Evolutionary conservation across 108 stramenopile genomes (phyloP).

Genomic region (Cyclostephanos tholiformis): DNA sequence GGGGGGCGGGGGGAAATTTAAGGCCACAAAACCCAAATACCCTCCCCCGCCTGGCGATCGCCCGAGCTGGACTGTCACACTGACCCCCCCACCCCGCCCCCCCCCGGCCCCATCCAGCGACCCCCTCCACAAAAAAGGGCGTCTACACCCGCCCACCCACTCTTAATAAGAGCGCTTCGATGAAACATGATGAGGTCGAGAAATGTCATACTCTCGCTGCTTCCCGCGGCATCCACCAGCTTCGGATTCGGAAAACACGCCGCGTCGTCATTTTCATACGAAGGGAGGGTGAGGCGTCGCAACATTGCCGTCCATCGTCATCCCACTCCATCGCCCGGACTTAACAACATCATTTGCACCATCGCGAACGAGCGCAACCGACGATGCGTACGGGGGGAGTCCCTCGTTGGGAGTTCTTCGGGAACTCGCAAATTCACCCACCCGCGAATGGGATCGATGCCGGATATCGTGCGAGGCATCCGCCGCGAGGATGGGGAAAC

Average conservation of each 20-base stretch:
- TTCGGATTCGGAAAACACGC: not conserved
- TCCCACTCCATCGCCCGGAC: not conserved
- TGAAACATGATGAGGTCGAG: conserved; percentile 1
- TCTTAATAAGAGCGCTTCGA: too few species aligned
- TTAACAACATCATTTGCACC: not conserved
- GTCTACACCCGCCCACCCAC: too few species aligned
- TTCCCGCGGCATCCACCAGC: not conserved
- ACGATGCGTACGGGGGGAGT: not conserved
- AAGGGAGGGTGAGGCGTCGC: not conserved
- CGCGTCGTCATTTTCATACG: not conserved
- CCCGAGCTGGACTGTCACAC: too few species aligned
- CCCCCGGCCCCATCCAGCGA: too few species aligned
- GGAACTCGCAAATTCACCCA: not conserved
- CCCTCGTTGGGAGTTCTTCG: too few species aligned
- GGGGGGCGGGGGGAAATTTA: too few species aligned
- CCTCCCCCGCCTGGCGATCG: too few species aligned
- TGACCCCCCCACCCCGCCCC: too few species aligned
- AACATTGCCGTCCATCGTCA: not conserved
- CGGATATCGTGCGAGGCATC: not conserved
- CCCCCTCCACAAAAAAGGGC: too few species aligned
- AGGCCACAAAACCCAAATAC: too few species aligned
- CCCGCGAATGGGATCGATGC: not conserved
- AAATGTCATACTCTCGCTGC: not conserved
- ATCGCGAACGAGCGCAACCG: not conserved
- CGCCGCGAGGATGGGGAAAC: not conserved